Evolutionary conservation across 2,329 filamentous ascomycete species (phyloP).

Genomic region (Cladobotryum protrusum): DNA sequence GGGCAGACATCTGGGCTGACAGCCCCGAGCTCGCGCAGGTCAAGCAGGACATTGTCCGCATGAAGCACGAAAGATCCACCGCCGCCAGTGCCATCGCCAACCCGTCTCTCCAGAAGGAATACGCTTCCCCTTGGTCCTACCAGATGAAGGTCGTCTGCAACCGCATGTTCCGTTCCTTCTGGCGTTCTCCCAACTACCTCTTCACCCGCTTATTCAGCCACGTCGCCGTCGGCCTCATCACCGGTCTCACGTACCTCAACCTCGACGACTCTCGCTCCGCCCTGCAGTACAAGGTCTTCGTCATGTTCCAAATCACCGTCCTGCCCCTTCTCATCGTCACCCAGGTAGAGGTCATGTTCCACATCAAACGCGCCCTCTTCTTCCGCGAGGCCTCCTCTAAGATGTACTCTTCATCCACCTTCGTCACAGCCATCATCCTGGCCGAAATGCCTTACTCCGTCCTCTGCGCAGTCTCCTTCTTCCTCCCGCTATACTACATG

Average conservation of each 20-base stretch:
- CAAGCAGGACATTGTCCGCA: slow-evolving; percentile 59
- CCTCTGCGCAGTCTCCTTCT: slow-evolving; percentile 74
- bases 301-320: slow-evolving; percentile 85
- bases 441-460: slow-evolving; percentile 82
- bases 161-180: slow-evolving; percentile 73
- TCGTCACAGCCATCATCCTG: slow-evolving; percentile 69
- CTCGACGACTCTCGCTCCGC: slow-evolving; percentile 69
- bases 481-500: slow-evolving; percentile 78
- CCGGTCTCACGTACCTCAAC: slow-evolving; percentile 72
- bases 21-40: slow-evolving; percentile 62
- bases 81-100: slow-evolving; percentile 35
- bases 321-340: slow-evolving; percentile 76
- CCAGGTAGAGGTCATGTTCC: slow-evolving; percentile 76
- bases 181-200: slow-evolving; percentile 81
- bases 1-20: slow-evolving; percentile 72
- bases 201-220: slow-evolving; percentile 86
- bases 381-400: slow-evolving; percentile 82
- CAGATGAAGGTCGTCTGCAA: slow-evolving; percentile 70
- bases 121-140: slow-evolving; percentile 71
- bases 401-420: slow-evolving; percentile 77
- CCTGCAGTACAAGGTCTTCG: slow-evolving; percentile 80
- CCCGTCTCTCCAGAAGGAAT: slow-evolving; percentile 62
- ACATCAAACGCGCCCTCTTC: slow-evolving; percentile 72
- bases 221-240: slow-evolving; percentile 68
- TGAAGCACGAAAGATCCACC: slow-evolving; percentile 55